Percentiles rank a stretch among this genome's conserved stretches.
Evolutionary conservation across 257 asterid genomes (phyloP).

Genomic region (Solanum stenotomum): DNA sequence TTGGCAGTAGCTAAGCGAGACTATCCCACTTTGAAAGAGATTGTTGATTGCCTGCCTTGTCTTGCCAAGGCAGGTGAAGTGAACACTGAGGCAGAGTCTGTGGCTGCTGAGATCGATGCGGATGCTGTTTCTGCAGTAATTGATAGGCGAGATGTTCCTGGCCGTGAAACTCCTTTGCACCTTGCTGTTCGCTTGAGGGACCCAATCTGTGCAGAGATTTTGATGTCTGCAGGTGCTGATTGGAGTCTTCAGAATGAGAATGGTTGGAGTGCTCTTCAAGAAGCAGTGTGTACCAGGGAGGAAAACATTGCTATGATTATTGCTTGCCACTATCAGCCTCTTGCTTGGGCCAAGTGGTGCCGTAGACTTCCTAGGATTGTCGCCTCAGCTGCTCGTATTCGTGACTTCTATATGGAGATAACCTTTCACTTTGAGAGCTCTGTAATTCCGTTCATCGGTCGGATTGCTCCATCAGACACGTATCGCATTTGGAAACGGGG

Average conservation of each 20-base stretch:
- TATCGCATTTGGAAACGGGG: constrained; percentile 92
- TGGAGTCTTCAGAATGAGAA: constrained; percentile 98
- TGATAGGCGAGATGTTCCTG: constrained; percentile 92
- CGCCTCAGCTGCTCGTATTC: constrained; percentile 76
- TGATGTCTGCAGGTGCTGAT: constrained; percentile 98
- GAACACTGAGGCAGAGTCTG: constrained; percentile 62
- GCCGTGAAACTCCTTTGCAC: constrained; percentile 95
- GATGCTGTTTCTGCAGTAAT: constrained; percentile 66
- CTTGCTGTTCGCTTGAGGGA: constrained; percentile 78
- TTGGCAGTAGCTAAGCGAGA: constrained; percentile 66
- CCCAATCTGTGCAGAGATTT: constrained; percentile 69
- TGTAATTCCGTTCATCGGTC: constrained; percentile 77
- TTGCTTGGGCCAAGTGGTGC: constrained; percentile 99
- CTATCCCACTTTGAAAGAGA: constrained; percentile 41
- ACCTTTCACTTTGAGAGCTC: constrained; percentile 90
- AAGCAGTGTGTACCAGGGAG: constrained; percentile 94
- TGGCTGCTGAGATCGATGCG: constrained; percentile 77
- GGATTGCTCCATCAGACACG: constrained; percentile 93
- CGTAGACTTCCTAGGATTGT: constrained; percentile 95
- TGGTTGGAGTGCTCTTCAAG: constrained; percentile 99
- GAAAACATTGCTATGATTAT: constrained; percentile 93
- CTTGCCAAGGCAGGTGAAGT: constrained; percentile 90
- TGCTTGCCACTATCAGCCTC: constrained; percentile 88
- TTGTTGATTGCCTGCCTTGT: constrained; percentile 57
- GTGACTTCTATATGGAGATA: constrained; percentile 96